These are phyloP conservation scores for Fomitopsis schrenkii DNA, from an alignment of 1,284 basidiomycete species.

Conservation along the genomic window DNA sequence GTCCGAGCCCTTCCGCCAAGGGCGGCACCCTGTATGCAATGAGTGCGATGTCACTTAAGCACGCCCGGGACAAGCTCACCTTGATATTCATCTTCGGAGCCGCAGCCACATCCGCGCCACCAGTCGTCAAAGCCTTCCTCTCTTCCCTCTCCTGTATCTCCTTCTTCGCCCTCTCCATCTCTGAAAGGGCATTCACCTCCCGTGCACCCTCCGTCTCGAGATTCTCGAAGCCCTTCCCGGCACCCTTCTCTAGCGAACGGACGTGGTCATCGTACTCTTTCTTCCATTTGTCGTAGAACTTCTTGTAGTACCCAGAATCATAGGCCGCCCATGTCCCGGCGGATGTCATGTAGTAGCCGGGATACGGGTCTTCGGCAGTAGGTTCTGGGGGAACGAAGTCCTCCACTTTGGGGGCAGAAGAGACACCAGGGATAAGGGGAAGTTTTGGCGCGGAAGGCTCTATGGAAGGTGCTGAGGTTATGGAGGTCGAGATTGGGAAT, in stretches of 20 bases:
- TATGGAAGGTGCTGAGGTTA: slow-evolving; percentile 5
- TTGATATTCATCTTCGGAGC: slow-evolving; percentile 74
- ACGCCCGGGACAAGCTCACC: slow-evolving; percentile 31
- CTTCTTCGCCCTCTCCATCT: slow-evolving; percentile 70
- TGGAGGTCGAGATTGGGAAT: slow-evolving; percentile 5
- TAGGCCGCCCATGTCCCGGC: slow-evolving; percentile 78
- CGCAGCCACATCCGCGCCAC: slow-evolving; percentile 45
- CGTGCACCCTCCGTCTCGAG: slow-evolving; percentile 47
- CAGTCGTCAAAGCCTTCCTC: slow-evolving; percentile 64
- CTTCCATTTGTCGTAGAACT: slow-evolving; percentile 70
- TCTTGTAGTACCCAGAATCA: slow-evolving; percentile 72
- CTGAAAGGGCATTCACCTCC: slow-evolving; percentile 64
- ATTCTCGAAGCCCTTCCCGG: slow-evolving; percentile 62
- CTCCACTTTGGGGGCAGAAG: slow-evolving; percentile 65
- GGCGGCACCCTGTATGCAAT: slow-evolving; percentile 52
- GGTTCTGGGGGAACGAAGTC: slow-evolving; percentile 77
- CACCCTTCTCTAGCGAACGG: slow-evolving; percentile 64
- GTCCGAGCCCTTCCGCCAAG: slow-evolving; percentile 63
- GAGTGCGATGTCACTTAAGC: slow-evolving; percentile 2
- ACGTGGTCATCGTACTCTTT: slow-evolving; percentile 65
- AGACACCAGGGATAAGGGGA: slow-evolving; percentile 31
- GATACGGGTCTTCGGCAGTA: slow-evolving; percentile 72
- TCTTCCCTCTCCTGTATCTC: slow-evolving; percentile 71
- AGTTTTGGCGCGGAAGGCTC: slow-evolving; percentile 14
- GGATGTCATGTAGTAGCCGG: slow-evolving; percentile 85